Evolutionary conservation across 805 yeast species (phyloP).

Genomic region (Scheffersomyces coipomensis): DNA sequence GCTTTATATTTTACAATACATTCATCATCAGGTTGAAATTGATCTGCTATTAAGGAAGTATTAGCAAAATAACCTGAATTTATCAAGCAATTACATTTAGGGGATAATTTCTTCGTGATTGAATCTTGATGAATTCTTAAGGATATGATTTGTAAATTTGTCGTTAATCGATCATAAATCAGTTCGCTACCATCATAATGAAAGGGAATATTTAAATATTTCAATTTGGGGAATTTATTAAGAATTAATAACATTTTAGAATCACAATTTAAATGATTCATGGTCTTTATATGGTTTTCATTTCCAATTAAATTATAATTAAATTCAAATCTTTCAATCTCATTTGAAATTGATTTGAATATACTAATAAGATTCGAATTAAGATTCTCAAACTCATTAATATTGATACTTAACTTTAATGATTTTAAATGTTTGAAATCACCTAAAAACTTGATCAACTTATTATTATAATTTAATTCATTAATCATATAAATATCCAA

Average conservation of each 20-base stretch:
- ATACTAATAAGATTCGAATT: slow-evolving; percentile 2
- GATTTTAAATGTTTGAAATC: slow-evolving; percentile 1
- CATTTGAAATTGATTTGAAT: slow-evolving; percentile 2
- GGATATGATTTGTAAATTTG: background rate
- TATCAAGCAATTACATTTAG: background rate
- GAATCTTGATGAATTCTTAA: background rate
- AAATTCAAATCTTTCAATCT: slow-evolving; percentile 6
- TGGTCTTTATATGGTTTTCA: background rate
- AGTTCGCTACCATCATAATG: background rate
- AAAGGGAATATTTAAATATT: slow-evolving; percentile 8
- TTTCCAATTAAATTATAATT: slow-evolving; percentile 4
- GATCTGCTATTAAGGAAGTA: background rate
- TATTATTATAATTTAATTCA: slow-evolving; percentile 11
- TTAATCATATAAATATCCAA: slow-evolving; percentile 9
- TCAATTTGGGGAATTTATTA: slow-evolving; percentile 2
- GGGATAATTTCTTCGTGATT: background rate
- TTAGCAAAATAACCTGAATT: background rate
- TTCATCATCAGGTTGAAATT: too few relatives aligned
- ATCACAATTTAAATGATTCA: background rate
- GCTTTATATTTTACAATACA: background rate
- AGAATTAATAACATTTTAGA: slow-evolving; percentile 1
- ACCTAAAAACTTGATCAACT: slow-evolving; percentile 4
- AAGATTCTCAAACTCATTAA: slow-evolving; percentile 7
- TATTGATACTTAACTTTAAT: slow-evolving; percentile 5
- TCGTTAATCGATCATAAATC: background rate